Percentiles rank a stretch among this genome's conserved stretches.
Conservation (phyloP, 179 eudicot species). For the Heliamphora pulchella region DNA sequence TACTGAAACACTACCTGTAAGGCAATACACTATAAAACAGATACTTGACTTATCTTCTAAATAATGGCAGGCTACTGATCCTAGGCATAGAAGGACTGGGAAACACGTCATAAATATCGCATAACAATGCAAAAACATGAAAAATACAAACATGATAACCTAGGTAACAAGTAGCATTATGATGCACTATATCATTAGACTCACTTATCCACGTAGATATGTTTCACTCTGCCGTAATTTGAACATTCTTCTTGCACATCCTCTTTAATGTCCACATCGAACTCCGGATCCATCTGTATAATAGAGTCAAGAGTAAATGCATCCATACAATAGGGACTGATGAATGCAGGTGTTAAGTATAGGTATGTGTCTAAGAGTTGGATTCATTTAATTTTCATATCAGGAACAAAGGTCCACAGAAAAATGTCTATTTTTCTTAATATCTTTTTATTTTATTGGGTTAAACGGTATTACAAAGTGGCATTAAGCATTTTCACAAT, state of each 20-base stretch:
- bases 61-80: background rate
- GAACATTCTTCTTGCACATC: conserved; percentile 85
- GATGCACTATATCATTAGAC: conserved; percentile 14
- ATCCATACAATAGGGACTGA: background rate
- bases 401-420: too few species aligned
- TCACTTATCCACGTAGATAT: conserved; percentile 82
- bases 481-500: too few species aligned
- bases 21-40: background rate
- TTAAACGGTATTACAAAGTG: too few species aligned
- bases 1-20: background rate
- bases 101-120: background rate
- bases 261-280: conserved; percentile 85
- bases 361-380: too few species aligned
- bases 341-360: too few species aligned
- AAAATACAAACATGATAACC: background rate
- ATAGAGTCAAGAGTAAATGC: background rate
- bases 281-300: conserved; percentile 78
- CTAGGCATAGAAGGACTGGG: background rate
- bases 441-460: too few species aligned
- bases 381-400: too few species aligned
- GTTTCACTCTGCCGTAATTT: conserved; percentile 62
- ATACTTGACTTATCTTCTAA: background rate
- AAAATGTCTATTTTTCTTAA: too few species aligned
- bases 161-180: background rate
- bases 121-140: background rate